These are phyloP conservation scores for Dillenia suffruticosa DNA, from an alignment of 164 flowering plant species.

Conservation along the genomic window DNA sequence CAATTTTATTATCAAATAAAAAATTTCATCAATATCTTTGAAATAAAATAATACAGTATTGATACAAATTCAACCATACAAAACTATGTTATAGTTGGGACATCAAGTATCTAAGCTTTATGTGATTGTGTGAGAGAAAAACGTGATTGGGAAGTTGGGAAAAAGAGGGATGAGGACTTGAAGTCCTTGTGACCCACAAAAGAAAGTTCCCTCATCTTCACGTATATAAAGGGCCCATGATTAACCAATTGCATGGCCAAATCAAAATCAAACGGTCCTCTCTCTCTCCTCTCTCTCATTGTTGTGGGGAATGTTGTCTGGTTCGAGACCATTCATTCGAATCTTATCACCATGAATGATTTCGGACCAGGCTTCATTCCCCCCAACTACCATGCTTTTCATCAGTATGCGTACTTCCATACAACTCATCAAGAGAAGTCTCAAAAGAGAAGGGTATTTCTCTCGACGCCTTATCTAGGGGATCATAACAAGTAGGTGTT, in stretches of 20 bases:
- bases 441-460: too few species aligned
- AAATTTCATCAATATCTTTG: too few species aligned
- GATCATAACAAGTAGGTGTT: too few species aligned
- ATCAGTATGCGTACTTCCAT: too few species aligned
- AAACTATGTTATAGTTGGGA: background rate
- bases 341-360: conserved; percentile 18
- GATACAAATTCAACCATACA: too few species aligned
- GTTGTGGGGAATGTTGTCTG: conserved; percentile 47
- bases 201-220: conserved; percentile 11
- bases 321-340: conserved; percentile 32
- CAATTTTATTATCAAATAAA: too few species aligned
- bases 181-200: conserved; percentile 15
- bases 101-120: conserved; percentile 1
- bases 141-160: conserved; percentile 11
- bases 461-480: too few species aligned
- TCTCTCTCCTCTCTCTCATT: background rate
- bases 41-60: too few species aligned
- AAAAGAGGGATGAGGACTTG: conserved; percentile 5
- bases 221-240: conserved; percentile 28
- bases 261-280: conserved; percentile 14
- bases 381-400: conserved; percentile 15
- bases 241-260: conserved; percentile 26
- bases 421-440: too few species aligned
- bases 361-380: conserved; percentile 49
- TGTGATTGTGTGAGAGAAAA: conserved; percentile 7